Base-by-base conservation (phyloP, 805 yeast species). In the Cyberlindnera euphorbiiphila region DNA sequence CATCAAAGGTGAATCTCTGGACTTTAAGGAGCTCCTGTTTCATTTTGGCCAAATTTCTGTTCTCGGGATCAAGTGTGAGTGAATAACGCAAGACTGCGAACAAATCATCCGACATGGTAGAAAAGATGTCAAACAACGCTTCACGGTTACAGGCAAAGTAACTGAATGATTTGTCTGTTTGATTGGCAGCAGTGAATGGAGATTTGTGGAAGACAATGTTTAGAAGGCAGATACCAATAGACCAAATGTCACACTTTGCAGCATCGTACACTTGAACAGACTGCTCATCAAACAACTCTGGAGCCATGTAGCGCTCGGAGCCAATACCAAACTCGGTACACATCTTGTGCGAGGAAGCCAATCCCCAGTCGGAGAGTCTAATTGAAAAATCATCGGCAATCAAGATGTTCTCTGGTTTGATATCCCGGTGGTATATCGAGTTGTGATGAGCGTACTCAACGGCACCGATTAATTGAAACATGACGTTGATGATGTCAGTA, bases 281-380 rank as follows among this genome's bases (percentile, higher is more conserved):
- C 31, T 65, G 64, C 20, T 61, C 59, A 25, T 87, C 95, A 55
- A 87, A 81, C 40, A 87, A 63, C 56, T 88, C 97, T 1, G 97
- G 97, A 0, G 96, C 94, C 97, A 88, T 88, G 61, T 88, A 88
- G 45, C 95, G 71, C 61, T 86, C 95, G 37, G 86, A 77, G 17
- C 96, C 96, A 41, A 86, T 84, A 44, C 85, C 95, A 57, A 87
- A 84, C 53, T 86, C 88, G 24, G 74, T 62, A 50, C 85, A 79
- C 31, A 64, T 61, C 32, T 65, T 64, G 22, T 59, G 54, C 6
- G 60, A 59, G 1, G 87, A 75, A 8, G 87, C 77, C 44, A 81
- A 65, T 4, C 89, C 89, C 85, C 86, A 81, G 60, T 81, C 88
- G 39, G 86, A 78, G 29, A 81, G 61, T 56, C 81, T 81, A 35